Conservation (phyloP, 2,329 filamentous ascomycete species). For the Neonectria ditissima region DNA sequence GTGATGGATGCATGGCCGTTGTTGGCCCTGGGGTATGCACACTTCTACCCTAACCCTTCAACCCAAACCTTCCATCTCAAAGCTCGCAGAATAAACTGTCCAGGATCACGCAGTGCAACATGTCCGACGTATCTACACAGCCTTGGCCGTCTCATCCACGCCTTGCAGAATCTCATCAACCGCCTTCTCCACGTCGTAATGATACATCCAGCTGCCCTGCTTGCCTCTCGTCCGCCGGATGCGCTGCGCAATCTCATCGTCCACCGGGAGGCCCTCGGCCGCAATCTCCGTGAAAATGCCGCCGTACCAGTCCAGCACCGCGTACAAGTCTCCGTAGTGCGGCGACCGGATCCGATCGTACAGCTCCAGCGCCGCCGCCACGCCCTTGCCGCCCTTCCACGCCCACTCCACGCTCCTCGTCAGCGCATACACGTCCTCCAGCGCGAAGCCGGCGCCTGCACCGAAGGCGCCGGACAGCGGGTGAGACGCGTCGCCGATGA, state of each 20-base stretch:
- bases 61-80: no score
- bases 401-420: conserved; percentile 43
- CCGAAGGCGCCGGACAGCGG: conserved; percentile 61
- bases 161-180: conserved; percentile 23
- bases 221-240: conserved; percentile 36
- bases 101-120: not conserved
- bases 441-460: conserved; percentile 53
- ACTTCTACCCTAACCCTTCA: not conserved
- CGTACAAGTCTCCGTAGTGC: conserved; percentile 45
- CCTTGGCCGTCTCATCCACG: conserved; percentile 10
- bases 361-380: conserved; percentile 40
- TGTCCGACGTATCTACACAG: not conserved
- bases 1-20: not conserved
- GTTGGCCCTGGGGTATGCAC: not conserved
- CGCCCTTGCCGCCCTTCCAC: conserved; percentile 24
- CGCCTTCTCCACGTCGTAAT: conserved; percentile 41
- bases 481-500: conserved; percentile 68
- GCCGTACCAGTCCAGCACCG: conserved; percentile 42
- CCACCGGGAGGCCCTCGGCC: conserved; percentile 29
- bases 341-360: conserved; percentile 46
- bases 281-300: conserved; percentile 29
- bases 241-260: conserved; percentile 44
- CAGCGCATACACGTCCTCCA: conserved; percentile 48
- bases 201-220: conserved; percentile 44
- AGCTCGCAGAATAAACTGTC: no score